Conservation (phyloP, 345 rosid genomes). For the Euphorbia lathyris region DNA sequence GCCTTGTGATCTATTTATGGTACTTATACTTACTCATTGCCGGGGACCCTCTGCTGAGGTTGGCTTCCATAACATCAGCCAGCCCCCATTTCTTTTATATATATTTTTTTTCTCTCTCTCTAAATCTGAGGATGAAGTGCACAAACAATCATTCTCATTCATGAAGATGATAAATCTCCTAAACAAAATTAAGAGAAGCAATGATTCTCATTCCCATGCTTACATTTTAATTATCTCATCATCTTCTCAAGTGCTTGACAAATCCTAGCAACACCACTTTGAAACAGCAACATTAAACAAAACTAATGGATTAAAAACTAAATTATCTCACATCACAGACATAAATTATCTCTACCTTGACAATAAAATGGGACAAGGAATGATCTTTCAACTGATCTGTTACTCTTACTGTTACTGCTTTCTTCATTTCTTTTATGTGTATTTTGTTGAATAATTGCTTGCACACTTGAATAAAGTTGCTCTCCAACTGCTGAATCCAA, state of each 20-base stretch:
- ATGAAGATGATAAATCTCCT: conserved; percentile 14
- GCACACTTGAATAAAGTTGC: conserved; percentile 46
- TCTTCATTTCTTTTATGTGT: conserved; percentile 29
- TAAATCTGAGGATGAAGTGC: conserved; percentile 5
- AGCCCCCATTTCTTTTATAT: not conserved
- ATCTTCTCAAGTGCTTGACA: not conserved
- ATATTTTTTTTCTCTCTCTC: conserved; percentile 3
- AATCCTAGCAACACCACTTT: not conserved
- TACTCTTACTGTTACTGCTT: conserved; percentile 26
- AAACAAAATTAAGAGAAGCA: conserved; percentile 11
- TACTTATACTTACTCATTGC: too few species aligned
- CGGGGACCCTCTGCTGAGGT: conserved; percentile 17
- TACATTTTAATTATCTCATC: not conserved
- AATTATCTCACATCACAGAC: conserved; percentile 18
- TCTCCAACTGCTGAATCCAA: conserved; percentile 54
- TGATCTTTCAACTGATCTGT: conserved; percentile 17
- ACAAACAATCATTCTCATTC: conserved; percentile 29
- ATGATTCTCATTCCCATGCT: conserved; percentile 36
- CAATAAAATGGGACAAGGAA: conserved; percentile 24
- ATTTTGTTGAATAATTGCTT: conserved; percentile 37
- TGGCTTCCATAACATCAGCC: conserved; percentile 9
- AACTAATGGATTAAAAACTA: conserved; percentile 8
- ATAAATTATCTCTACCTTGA: conserved; percentile 26
- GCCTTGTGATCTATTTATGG: too few species aligned
- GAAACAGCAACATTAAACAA: conserved; percentile 5